phyloP scores from a whole-genome alignment of 192 early-diverging fungal species.

The Coemansia sp. region DNA sequence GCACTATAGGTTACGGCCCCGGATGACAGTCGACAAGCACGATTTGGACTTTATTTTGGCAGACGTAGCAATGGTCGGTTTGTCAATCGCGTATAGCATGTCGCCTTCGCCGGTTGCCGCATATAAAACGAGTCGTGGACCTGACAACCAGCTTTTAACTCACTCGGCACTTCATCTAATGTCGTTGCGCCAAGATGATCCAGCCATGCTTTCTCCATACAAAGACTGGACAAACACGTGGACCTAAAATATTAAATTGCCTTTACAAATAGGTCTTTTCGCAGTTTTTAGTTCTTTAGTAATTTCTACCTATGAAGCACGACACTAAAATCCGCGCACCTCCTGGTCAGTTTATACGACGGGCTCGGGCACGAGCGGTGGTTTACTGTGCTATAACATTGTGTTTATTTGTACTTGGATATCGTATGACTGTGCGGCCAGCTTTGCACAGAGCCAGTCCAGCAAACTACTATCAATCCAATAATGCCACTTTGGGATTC shows the following conservation, averaged over 20 bases:
- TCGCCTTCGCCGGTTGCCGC: conserved; percentile 28
- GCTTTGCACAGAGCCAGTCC: too few species aligned
- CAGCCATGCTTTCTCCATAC: conserved; percentile 18
- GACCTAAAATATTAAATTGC: conserved; percentile 6
- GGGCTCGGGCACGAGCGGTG: not conserved
- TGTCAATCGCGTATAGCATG: conserved; percentile 19
- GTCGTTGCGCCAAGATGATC: conserved; percentile 23
- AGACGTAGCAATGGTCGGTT: conserved; percentile 20
- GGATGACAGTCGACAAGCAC: conserved; percentile 15
- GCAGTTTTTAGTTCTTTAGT: not conserved
- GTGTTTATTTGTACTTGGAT: not conserved
- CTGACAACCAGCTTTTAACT: conserved; percentile 12
- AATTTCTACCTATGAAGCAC: not conserved
- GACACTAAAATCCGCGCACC: not conserved
- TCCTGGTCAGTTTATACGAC: not conserved
- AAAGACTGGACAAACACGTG: conserved; percentile 20
- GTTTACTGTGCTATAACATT: not conserved
- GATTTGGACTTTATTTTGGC: conserved; percentile 34
- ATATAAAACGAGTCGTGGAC: not conserved
- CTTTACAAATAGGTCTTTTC: too few species aligned
- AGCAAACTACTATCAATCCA: conserved; percentile 1
- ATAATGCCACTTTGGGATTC: conserved; percentile 39
- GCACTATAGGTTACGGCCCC: conserved; percentile 4
- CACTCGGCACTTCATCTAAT: conserved; percentile 18
- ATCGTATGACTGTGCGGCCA: not conserved